A percentile compares a stretch with the other conserved stretches of the same genome.
Conservation (phyloP, 2,329 filamentous ascomycete species). For the Aureobasidium sp. region DNA sequence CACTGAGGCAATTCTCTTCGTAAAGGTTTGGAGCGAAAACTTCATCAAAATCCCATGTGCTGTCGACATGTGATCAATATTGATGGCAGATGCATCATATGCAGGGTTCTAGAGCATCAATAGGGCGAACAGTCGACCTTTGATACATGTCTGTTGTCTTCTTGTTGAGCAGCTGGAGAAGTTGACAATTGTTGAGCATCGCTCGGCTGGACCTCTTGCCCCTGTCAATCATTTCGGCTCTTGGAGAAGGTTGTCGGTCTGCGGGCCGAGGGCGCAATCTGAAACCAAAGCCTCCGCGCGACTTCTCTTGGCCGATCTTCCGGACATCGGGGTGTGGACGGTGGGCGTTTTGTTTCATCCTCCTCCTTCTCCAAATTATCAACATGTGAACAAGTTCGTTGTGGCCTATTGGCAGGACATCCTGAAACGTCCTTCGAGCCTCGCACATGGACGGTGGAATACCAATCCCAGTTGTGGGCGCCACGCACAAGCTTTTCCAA, state of each 20-base stretch:
- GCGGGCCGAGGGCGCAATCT: not conserved
- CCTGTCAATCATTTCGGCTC: slow-evolving; percentile 8
- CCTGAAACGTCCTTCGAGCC: not conserved
- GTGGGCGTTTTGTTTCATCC: not conserved
- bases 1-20: not conserved
- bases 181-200: slow-evolving; percentile 1
- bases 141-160: not conserved
- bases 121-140: not conserved
- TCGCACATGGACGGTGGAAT: not conserved
- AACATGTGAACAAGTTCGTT: not conserved
- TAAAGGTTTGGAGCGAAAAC: not conserved
- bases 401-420: not conserved
- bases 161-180: not conserved
- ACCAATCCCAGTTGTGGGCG: not conserved
- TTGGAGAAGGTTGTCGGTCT: slow-evolving; percentile 6
- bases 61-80: not conserved
- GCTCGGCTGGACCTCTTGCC: not conserved
- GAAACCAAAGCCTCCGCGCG: not conserved
- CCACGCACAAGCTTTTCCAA: slow-evolving; percentile 1
- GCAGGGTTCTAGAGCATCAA: not conserved
- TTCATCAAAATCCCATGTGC: not conserved
- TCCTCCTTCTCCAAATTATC: not conserved
- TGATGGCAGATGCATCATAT: not conserved
- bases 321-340: not conserved
- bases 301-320: not conserved